A percentile compares a stretch with the other conserved stretches of the same genome.
phyloP scores from a whole-genome alignment of 2,329 filamentous ascomycete species.

The Penicillium sp. region DNA sequence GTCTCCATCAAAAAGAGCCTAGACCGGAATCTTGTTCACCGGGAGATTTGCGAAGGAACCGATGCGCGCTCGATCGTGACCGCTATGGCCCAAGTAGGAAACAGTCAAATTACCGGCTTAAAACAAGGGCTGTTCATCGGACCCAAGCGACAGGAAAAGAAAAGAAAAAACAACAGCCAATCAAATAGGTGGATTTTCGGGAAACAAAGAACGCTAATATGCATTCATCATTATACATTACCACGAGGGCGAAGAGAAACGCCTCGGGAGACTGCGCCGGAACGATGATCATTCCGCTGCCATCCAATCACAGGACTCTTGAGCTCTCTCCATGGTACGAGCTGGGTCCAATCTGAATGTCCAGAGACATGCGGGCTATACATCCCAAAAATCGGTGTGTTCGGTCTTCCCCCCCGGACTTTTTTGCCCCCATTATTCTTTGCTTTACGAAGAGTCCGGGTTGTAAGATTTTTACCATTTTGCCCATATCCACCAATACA shows the following conservation, averaged over 20 bases:
- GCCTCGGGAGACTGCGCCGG: neutral
- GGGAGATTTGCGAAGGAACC: conserved; percentile 1
- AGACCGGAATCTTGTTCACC: conserved; percentile 1
- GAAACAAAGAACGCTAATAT: neutral
- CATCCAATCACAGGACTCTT: neutral
- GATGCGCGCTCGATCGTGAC: conserved; percentile 1
- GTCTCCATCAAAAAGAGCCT: conserved; percentile 6
- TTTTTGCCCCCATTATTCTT: neutral
- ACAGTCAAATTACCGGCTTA: neutral
- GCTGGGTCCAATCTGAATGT: neutral
- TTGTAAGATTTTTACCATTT: neutral
- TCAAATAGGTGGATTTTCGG: neutral
- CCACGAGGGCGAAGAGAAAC: neutral
- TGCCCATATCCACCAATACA: neutral
- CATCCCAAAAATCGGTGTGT: neutral
- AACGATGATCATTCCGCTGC: neutral
- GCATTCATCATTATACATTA: neutral
- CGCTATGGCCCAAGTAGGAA: conserved; percentile 3
- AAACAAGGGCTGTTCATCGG: neutral
- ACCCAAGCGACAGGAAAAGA: neutral
- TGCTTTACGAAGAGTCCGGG: neutral
- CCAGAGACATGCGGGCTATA: neutral
- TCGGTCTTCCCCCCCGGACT: neutral
- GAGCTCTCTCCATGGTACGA: neutral
- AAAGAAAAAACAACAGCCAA: neutral